Percentiles rank a stretch among this genome's conserved stretches.
Conservation (phyloP, 179 eudicot species). For the Amaranthus tricolor region DNA sequence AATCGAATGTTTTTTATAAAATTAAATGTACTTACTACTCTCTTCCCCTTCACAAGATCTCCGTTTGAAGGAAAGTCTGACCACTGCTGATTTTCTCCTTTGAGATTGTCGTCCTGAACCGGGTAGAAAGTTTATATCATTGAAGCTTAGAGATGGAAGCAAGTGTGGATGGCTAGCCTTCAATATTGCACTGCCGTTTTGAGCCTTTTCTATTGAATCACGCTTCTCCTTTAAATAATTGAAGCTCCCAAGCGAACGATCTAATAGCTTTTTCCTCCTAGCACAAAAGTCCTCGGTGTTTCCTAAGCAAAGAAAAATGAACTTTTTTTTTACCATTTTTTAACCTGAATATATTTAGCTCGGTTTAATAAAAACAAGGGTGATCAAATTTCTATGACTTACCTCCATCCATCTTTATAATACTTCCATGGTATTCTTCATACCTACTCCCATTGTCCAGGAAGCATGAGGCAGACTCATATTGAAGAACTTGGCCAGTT, state of each 20-base stretch:
- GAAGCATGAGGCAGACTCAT: constrained; percentile 46
- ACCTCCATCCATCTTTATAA: constrained; percentile 40
- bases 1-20: neutral
- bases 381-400: constrained; percentile 19
- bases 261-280: constrained; percentile 34
- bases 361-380: neutral
- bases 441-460: constrained; percentile 46
- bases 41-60: constrained; percentile 59
- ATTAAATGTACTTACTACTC: constrained; percentile 27
- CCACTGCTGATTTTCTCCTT: constrained; percentile 49
- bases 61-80: constrained; percentile 67
- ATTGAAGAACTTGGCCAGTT: constrained; percentile 49
- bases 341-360: neutral
- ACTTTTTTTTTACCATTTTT: neutral
- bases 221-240: constrained; percentile 41
- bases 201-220: constrained; percentile 39
- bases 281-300: constrained; percentile 34
- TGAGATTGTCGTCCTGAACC: constrained; percentile 38
- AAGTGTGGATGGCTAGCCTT: constrained; percentile 52
- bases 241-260: constrained; percentile 46
- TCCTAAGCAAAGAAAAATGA: constrained; percentile 26
- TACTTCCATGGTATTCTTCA: constrained; percentile 50
- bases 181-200: constrained; percentile 28
- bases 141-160: constrained; percentile 59
- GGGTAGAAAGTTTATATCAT: constrained; percentile 38